These are phyloP conservation scores for Arabis alpina DNA, from an alignment of 345 rosid species.

Conservation along the genomic window DNA sequence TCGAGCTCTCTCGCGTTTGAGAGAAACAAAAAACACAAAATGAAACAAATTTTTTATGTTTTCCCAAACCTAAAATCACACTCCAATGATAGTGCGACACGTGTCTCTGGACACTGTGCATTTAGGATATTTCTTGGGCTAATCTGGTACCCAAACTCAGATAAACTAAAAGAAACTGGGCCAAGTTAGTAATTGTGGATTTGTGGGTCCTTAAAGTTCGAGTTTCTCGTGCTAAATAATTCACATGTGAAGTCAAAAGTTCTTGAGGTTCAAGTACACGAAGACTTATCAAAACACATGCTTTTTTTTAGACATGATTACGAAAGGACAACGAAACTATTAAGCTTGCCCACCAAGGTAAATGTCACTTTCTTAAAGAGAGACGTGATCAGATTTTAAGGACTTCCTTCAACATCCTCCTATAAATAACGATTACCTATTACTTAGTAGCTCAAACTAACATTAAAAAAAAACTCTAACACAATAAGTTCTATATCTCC, in stretches of 20 bases:
- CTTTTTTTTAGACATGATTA: neutral
- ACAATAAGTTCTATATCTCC: too few species aligned
- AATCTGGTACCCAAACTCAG: too few species aligned
- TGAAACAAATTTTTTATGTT: too few species aligned
- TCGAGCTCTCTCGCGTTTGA: too few species aligned
- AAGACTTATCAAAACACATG: neutral
- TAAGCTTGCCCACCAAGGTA: conserved; percentile 9
- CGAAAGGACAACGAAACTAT: neutral
- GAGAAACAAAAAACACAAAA: too few species aligned
- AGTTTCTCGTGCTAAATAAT: neutral
- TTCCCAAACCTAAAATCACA: too few species aligned
- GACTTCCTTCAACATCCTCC: neutral
- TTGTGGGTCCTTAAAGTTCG: neutral
- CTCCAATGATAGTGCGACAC: too few species aligned
- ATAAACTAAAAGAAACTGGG: too few species aligned
- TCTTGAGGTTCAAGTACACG: conserved; percentile 8
- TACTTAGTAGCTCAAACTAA: conserved; percentile 1
- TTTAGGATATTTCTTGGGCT: too few species aligned
- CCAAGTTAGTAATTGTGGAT: too few species aligned
- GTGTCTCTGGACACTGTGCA: too few species aligned
- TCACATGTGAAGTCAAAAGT: neutral
- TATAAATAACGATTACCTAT: conserved; percentile 1
- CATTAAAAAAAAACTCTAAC: neutral
- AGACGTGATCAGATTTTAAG: neutral
- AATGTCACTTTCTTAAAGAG: neutral